phyloP scores from a whole-genome alignment of 192 early-diverging fungal species.

The Funneliformis mosseae region DNA sequence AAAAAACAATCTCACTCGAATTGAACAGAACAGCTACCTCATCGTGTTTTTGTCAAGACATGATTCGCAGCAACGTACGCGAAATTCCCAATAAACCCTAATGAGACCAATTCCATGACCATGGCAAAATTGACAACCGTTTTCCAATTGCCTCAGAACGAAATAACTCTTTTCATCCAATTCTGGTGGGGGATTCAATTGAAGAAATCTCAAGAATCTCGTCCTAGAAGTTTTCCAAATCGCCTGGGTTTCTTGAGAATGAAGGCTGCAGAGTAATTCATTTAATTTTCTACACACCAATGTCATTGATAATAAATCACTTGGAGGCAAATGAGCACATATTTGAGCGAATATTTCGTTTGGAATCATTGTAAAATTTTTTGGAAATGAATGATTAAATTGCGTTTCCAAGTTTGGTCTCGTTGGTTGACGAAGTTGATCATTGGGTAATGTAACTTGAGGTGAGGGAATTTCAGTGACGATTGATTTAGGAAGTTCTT shows the following conservation, averaged over 20 bases:
- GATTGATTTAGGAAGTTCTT: background rate
- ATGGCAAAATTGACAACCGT: constrained; percentile 32
- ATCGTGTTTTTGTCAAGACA: constrained; percentile 1
- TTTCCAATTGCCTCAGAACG: background rate
- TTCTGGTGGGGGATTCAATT: background rate
- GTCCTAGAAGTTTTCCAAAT: constrained; percentile 16
- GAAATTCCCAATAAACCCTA: constrained; percentile 28
- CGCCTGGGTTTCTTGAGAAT: background rate
- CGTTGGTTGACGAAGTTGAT: background rate
- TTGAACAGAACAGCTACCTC: background rate
- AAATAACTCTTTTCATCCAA: constrained; percentile 27
- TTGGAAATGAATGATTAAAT: background rate
- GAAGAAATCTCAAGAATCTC: background rate
- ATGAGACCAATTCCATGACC: background rate
- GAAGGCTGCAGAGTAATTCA: background rate
- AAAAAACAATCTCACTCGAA: background rate
- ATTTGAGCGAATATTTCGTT: constrained; percentile 6
- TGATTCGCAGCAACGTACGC: constrained; percentile 13
- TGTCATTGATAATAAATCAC: constrained; percentile 9
- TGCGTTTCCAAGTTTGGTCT: background rate
- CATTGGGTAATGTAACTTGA: background rate
- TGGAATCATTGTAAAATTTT: background rate
- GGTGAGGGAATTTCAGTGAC: background rate
- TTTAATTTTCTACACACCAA: constrained; percentile 6
- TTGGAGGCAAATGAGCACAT: constrained; percentile 4